Evolutionary conservation across 2,329 filamentous ascomycete genomes (phyloP), one percentile per base, ranked within the genome.

Genomic region (Stemphylium lycopersici): DNA sequence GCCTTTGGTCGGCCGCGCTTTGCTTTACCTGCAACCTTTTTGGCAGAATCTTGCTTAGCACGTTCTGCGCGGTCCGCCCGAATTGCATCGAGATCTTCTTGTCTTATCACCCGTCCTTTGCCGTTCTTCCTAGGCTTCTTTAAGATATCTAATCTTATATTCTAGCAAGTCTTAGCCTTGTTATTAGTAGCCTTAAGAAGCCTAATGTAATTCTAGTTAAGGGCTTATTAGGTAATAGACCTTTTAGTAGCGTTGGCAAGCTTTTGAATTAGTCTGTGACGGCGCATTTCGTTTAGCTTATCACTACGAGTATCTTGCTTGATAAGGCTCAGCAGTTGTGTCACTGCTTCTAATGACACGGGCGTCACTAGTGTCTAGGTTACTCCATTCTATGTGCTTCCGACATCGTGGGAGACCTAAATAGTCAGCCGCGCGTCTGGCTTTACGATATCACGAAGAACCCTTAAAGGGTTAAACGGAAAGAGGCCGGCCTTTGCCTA

Each of bases 111-210:
- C 26, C 33, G 51, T 16, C 48, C 53, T 13, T 31, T 37, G 6
- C 54, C 46, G 11, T 42, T 16, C 24, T 42, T 42, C 4, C 15
- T 13, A 13, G 15, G 3, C 32, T 45, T 45, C 32, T 26, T 11
- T 6, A 52, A 22, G 44, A 60, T 45, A 10, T 52, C 44, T 43
- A 33, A 20, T 16, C 48, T 24, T 11, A 43, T 39, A 39, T 44
- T 32, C 37, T 24, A 43, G 15, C 50, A 43, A 55, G 53, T 24
- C 48, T 52, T 54, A 38, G 56, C 56, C 57, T 72, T 59, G 48
- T 70, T 65, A 45, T 73, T 70, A 10, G 67, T 63, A 51, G 58
- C 55, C 37, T 53, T 48, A 36, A 75, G 61, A 53, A 71, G 61
- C 36, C 56, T 29, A 49, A 38, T 47, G 7, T 68, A 70, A 50